Evolutionary conservation across 345 rosid genomes (phyloP), one percentile per base, ranked within the genome.

Genomic region (Psidium friedrichsthalianum): DNA sequence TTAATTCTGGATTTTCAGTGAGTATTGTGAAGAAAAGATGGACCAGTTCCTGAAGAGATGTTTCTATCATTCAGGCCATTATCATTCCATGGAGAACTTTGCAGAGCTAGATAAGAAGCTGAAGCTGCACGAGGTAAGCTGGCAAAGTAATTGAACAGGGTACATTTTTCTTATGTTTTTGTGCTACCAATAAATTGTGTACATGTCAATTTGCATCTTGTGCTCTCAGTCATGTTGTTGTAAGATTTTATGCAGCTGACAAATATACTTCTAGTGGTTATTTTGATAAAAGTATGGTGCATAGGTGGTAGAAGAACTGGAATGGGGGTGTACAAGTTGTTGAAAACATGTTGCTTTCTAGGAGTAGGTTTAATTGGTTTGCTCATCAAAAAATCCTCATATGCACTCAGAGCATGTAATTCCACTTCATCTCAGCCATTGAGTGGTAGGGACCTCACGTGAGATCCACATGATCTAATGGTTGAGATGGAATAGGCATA

Each of bases 41-140:
- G 98, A 96, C 2, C 92, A 94, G 52, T 96, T 97, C 92, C 98
- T 97, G 76, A 86, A 91, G 84, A 95, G 99, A 92, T 97, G 98
- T 89, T 96, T 94, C 93, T 97, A 97, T 88, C 96, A 95, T 87
- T 92, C 99, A 84, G 98, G 99, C 81, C 99, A 97, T 87, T 97
- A 96, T 87, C 96, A 96, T 90, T 96, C 98, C 18, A 90, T 82
- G 82, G 93, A 96, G 69, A 88, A 96, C 88, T 97, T 97, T 92
- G 88, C 91, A 12, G 91, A 93, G 85, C 89, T 97, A 29, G 95
- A 96, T 91, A 91, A 91, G 90, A 94, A 95, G 90, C 91, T 95
- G 90, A 96, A 91, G 90, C 91, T 88, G 84, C 98, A 96, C 47
- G 98, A 97, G 99, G 99, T 97, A 91, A 47, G 69, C 47, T 80